Base-by-base conservation (phyloP, 768 basidiomycete genomes). In the Fistulinella prunicolor region DNA sequence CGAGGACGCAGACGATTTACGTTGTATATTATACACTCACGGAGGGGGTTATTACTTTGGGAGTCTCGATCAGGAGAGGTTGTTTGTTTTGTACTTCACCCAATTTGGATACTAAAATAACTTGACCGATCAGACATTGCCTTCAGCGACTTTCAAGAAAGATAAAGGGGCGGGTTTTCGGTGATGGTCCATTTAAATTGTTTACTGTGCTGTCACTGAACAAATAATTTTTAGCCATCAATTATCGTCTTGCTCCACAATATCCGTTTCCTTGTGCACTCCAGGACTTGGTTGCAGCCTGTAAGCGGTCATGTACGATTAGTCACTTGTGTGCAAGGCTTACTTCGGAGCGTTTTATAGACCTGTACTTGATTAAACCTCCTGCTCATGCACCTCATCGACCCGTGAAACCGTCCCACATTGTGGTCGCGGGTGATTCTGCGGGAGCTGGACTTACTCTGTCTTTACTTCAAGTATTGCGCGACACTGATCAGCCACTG, bases 231-330 rank as follows among this genome's bases (percentile, higher is more conserved):
- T 10, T 50, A 88, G 86, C 86, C 49, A 75, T 90, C 45, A 86
- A 87, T 54, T 90, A 90, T 59, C 79, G 87, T 32, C 79, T 94
- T n/a, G 88, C 94, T 13, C 95, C 95, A 0, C 95, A 97, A 68
- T 98, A 95, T 58, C 95, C 95, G 1, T 97, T 96, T 63, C 95
- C 95, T 13, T 92, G 90, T 55, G 90, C 86, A 1, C 68, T 97
- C 7, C 94, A 96, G 58, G 95, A 98, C 65, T 72, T 84, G 28
- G 61, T 98, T 10, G 89, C 95, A 3, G 85, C 93, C 8, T 98
- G 89, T 91, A 57, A 56, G 83, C n/a, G n/a, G n/a, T n/a, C n/a
- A n/a, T n/a, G n/a, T 65, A 2, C 7, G 9, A 21, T 22, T 32
- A 19, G 4, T 6, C 6, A 22, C 29, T 26, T 22, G n/a, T 39